Evolutionary conservation across 495 filamentous ascomycete species (phyloP).

Genomic region (Viridothelium virens): DNA sequence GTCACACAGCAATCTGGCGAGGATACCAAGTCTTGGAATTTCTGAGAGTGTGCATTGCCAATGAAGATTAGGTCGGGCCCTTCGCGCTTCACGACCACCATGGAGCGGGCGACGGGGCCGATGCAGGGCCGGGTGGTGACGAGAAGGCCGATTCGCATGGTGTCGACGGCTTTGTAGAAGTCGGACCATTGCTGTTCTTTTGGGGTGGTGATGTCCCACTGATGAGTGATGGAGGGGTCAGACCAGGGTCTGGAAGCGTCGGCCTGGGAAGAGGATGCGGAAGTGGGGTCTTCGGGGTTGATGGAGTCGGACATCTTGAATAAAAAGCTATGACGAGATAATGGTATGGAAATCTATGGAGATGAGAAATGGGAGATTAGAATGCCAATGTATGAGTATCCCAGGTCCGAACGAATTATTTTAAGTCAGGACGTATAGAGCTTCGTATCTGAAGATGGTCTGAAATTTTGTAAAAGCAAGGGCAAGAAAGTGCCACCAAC

Average conservation of each 20-base stretch:
- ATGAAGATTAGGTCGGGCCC: slow-evolving; percentile 44
- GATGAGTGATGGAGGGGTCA: slow-evolving; percentile 34
- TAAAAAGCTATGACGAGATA: too few species aligned
- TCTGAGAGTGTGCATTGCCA: slow-evolving; percentile 39
- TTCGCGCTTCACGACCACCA: slow-evolving; percentile 39
- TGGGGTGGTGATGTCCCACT: slow-evolving; percentile 32
- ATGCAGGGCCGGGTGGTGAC: slow-evolving; percentile 29
- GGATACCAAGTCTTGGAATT: slow-evolving; percentile 37
- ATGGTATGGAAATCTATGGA: too few species aligned
- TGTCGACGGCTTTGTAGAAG: slow-evolving; percentile 32
- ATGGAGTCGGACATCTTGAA: too few species aligned
- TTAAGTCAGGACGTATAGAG: neutral
- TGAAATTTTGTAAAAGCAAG: neutral
- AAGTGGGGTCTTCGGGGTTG: too few species aligned
- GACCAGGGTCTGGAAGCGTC: slow-evolving; percentile 29
- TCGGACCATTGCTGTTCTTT: slow-evolving; percentile 31
- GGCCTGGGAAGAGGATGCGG: slow-evolving; percentile 19
- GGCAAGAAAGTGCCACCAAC: neutral
- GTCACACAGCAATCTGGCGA: slow-evolving; percentile 33
- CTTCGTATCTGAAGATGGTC: neutral
- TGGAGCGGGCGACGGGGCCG: slow-evolving; percentile 38
- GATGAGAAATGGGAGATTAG: too few species aligned
- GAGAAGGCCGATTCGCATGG: slow-evolving; percentile 31
- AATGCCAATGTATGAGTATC: too few species aligned
- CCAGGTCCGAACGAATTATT: too few species aligned